Conservation (phyloP, 2,329 filamentous ascomycete species). For the Alternaria sp. region DNA sequence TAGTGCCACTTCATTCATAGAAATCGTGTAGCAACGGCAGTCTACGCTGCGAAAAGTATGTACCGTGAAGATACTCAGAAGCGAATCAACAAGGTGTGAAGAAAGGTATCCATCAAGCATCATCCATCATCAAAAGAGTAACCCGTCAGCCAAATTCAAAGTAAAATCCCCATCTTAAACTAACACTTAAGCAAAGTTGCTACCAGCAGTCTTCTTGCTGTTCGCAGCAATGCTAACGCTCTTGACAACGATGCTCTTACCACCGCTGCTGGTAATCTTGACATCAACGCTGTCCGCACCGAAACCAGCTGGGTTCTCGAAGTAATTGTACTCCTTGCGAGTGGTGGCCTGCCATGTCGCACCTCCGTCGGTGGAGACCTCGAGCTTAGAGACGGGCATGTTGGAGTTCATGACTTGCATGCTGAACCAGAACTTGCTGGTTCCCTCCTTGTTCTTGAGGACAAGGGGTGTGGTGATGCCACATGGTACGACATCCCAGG, state of each 20-base stretch:
- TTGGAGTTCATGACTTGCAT: slow-evolving; percentile 73
- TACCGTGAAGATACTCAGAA: neutral
- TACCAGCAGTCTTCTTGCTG: slow-evolving; percentile 34
- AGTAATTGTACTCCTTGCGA: slow-evolving; percentile 65
- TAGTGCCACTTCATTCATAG: neutral
- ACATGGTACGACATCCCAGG: slow-evolving; percentile 61
- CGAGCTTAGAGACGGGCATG: slow-evolving; percentile 63
- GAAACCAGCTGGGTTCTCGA: slow-evolving; percentile 67
- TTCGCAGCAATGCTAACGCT: slow-evolving; percentile 56
- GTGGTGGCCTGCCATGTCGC: slow-evolving; percentile 65
- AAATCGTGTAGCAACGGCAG: neutral
- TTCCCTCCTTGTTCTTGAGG: slow-evolving; percentile 63
- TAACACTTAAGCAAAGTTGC: slow-evolving; percentile 41
- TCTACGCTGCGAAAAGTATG: neutral
- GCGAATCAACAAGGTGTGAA: neutral
- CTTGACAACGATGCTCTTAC: slow-evolving; percentile 61
- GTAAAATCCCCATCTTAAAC: neutral
- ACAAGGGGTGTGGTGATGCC: slow-evolving; percentile 60
- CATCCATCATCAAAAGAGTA: slow-evolving; percentile 3
- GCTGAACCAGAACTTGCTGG: slow-evolving; percentile 63
- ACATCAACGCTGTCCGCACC: slow-evolving; percentile 64
- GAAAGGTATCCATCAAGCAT: neutral
- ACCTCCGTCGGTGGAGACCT: slow-evolving; percentile 69
- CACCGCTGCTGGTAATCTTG: slow-evolving; percentile 63
- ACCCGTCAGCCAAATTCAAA: neutral